Conservation (phyloP, 345 rosid species). For the Lepidium africanum region DNA sequence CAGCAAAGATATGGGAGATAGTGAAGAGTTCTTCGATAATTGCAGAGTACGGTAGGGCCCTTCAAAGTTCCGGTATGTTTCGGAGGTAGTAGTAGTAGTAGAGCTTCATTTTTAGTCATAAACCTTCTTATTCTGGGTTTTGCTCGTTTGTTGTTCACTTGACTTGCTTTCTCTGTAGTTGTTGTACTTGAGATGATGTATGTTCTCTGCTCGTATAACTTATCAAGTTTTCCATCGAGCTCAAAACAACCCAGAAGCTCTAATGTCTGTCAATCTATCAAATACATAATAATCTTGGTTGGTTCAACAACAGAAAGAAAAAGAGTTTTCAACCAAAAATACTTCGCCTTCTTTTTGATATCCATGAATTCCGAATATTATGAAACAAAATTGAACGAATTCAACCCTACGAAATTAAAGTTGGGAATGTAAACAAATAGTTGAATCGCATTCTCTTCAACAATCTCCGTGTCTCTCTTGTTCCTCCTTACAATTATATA, state of each 20-base stretch:
- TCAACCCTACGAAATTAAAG: neutral
- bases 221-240: neutral
- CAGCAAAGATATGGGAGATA: conserved; percentile 80
- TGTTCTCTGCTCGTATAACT: neutral
- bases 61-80: conserved; percentile 56
- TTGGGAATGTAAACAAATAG: neutral
- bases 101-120: neutral
- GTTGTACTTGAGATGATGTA: neutral
- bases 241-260: neutral
- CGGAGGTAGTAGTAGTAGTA: conserved; percentile 36
- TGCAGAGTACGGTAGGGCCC: conserved; percentile 48
- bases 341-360: neutral
- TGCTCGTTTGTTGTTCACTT: neutral
- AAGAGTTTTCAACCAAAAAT: neutral
- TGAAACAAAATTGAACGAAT: neutral
- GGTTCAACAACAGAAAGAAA: neutral
- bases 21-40: conserved; percentile 60
- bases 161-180: neutral
- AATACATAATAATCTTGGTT: neutral
- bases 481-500: neutral
- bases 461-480: neutral
- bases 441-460: neutral
- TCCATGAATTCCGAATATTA: neutral
- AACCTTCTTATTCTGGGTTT: neutral
- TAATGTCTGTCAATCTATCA: too few relatives aligned